Conservation (phyloP, 441 rosid genomes). For the Aleurites moluccanus region DNA sequence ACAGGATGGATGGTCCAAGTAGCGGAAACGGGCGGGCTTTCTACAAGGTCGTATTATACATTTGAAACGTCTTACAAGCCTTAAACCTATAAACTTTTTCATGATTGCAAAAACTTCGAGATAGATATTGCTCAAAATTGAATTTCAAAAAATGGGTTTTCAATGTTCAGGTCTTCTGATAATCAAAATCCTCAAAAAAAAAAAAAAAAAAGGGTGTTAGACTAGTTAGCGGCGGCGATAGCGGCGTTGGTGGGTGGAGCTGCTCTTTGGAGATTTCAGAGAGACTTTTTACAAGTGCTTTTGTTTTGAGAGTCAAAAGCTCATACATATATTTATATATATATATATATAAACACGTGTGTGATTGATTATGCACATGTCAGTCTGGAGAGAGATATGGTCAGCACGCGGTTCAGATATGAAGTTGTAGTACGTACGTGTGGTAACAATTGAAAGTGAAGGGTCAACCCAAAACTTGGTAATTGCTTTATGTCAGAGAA, state of each 20-base stretch:
- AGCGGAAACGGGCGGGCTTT: conserved; percentile 21
- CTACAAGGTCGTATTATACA: conserved; percentile 36
- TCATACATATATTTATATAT: too few species aligned
- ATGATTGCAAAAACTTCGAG: conserved; percentile 15
- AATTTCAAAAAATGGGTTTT: not conserved
- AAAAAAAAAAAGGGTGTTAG: not conserved
- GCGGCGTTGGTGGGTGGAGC: too few species aligned
- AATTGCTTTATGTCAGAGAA: not conserved
- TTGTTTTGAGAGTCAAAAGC: not conserved
- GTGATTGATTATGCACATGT: not conserved
- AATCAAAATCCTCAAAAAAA: not conserved
- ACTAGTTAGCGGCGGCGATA: not conserved
- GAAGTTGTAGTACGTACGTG: not conserved
- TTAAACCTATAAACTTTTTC: conserved; percentile 51
- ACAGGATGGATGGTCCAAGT: conserved; percentile 1
- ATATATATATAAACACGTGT: not conserved
- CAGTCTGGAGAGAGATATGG: not conserved
- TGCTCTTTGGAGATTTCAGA: not conserved
- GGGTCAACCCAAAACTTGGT: not conserved
- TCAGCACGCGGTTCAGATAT: conserved; percentile 16
- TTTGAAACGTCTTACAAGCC: conserved; percentile 47
- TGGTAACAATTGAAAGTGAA: not conserved
- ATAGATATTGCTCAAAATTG: not conserved
- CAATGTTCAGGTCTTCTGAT: not conserved
- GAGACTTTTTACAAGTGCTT: not conserved